These are phyloP conservation scores for Colletotrichum tamarilloi DNA, from an alignment of 2,329 filamentous ascomycete genomes.

Conservation along the genomic window DNA sequence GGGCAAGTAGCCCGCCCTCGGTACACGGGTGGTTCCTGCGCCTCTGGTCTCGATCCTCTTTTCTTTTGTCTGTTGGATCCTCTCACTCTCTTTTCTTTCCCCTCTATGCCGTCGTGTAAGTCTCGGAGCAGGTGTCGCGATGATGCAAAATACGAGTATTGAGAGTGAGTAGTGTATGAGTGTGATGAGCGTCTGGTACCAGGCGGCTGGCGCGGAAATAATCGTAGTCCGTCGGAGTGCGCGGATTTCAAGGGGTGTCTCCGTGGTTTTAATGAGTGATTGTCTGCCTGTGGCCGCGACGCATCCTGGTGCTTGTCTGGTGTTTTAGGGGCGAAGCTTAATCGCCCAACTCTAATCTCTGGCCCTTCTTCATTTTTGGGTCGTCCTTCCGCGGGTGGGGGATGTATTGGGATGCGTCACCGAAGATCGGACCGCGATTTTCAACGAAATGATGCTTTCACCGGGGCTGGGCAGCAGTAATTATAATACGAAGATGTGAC, in stretches of 20 bases:
- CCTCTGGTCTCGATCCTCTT: neutral
- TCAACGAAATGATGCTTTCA: neutral
- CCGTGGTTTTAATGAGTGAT: constrained; percentile 21
- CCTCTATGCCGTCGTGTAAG: neutral
- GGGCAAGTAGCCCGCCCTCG: neutral
- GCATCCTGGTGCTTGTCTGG: constrained; percentile 24
- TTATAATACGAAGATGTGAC: no score
- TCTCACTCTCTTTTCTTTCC: neutral
- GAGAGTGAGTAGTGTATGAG: neutral
- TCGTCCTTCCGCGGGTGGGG: neutral
- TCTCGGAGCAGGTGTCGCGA: neutral
- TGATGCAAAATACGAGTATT: neutral
- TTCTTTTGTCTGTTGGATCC: neutral
- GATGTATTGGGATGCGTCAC: neutral
- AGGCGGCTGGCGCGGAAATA: constrained; percentile 16
- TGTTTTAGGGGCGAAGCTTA: constrained; percentile 32
- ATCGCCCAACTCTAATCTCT: constrained; percentile 20
- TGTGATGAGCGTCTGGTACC: neutral
- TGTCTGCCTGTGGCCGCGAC: neutral
- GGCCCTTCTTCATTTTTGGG: neutral
- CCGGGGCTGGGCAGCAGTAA: no score
- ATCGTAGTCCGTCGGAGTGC: constrained; percentile 20
- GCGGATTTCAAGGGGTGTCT: neutral
- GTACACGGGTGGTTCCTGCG: neutral
- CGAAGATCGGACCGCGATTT: neutral